Conservation (phyloP, 495 filamentous ascomycete genomes). For the Neurospora sublineolata region DNA sequence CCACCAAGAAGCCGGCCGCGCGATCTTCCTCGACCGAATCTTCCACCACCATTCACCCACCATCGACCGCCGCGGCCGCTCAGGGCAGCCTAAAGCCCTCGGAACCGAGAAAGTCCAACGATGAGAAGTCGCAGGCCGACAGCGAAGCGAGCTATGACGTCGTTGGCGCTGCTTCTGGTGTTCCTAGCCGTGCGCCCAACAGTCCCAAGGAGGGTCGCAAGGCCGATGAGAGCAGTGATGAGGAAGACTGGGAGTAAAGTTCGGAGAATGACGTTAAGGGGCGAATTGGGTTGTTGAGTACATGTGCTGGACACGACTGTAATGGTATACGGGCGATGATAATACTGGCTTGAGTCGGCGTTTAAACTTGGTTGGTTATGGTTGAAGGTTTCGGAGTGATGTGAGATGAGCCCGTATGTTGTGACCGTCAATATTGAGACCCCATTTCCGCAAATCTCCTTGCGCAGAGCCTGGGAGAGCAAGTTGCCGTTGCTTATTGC, state of each 20-base stretch:
- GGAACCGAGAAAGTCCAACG: slow-evolving; percentile 69
- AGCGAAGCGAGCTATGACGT: slow-evolving; percentile 92
- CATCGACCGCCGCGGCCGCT: slow-evolving; percentile 6
- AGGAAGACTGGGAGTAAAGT: slow-evolving; percentile 74
- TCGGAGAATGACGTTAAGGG: background rate
- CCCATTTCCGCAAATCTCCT: background rate
- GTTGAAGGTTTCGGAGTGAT: background rate
- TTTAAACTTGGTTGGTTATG: slow-evolving; percentile 2
- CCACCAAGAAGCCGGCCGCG: slow-evolving; percentile 12
- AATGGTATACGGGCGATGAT: background rate
- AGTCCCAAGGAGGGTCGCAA: slow-evolving; percentile 56
- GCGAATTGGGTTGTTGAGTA: background rate
- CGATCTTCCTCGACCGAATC: slow-evolving; percentile 36
- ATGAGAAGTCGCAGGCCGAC: slow-evolving; percentile 71
- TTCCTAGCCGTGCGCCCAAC: slow-evolving; percentile 58
- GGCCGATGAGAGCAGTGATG: slow-evolving; percentile 32
- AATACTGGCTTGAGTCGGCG: background rate
- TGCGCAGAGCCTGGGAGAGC: background rate
- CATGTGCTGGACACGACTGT: slow-evolving; percentile 2
- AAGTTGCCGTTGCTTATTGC: slow-evolving; percentile 1
- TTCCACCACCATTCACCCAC: slow-evolving; percentile 42
- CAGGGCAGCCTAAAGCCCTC: slow-evolving; percentile 39
- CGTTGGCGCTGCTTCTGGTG: slow-evolving; percentile 62
- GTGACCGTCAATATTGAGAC: background rate
- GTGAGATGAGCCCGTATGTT: background rate